A percentile compares a stretch with the other conserved stretches of the same genome.
Evolutionary conservation across 2,329 filamentous ascomycete genomes (phyloP).

Genomic region (Beauveria caledonica): DNA sequence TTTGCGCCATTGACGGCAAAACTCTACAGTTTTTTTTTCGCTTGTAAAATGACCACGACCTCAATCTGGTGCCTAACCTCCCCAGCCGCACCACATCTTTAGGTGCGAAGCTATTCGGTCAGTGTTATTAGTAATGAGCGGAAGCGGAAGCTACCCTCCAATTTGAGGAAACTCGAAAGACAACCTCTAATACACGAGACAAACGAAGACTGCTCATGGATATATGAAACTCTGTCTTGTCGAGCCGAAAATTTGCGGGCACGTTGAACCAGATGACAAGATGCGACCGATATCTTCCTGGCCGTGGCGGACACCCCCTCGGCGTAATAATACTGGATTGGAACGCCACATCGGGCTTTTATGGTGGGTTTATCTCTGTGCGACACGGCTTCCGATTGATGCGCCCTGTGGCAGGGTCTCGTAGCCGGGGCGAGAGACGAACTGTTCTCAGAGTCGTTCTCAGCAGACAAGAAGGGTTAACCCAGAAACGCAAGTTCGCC

Average conservation of each 20-base stretch:
- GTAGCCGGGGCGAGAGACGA: not conserved
- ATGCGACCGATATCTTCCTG: not conserved
- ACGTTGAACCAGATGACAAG: not conserved
- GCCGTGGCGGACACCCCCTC: not conserved
- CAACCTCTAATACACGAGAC: not conserved
- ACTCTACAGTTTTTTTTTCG: not conserved
- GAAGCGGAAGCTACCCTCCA: not conserved
- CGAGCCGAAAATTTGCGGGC: not conserved
- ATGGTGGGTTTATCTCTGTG: not conserved
- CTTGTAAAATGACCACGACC: not conserved
- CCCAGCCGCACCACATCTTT: constrained; percentile 2
- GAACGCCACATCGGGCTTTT: constrained; percentile 5
- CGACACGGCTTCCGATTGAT: not conserved
- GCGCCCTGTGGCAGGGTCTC: not conserved
- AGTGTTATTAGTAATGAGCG: constrained; percentile 1
- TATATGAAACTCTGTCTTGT: not conserved
- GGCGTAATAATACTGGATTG: not conserved
- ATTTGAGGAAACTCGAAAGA: not conserved
- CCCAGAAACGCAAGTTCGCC: not conserved
- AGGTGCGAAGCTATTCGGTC: not conserved
- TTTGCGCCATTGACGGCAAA: constrained; percentile 2
- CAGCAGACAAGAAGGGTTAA: not conserved
- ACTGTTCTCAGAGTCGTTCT: not conserved
- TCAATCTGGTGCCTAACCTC: not conserved
- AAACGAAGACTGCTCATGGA: not conserved